Percentiles rank a stretch among this genome's conserved stretches.
These are phyloP conservation scores for Wickerhamiella siamensis DNA, from an alignment of 805 yeast genomes.

Conservation along the genomic window DNA sequence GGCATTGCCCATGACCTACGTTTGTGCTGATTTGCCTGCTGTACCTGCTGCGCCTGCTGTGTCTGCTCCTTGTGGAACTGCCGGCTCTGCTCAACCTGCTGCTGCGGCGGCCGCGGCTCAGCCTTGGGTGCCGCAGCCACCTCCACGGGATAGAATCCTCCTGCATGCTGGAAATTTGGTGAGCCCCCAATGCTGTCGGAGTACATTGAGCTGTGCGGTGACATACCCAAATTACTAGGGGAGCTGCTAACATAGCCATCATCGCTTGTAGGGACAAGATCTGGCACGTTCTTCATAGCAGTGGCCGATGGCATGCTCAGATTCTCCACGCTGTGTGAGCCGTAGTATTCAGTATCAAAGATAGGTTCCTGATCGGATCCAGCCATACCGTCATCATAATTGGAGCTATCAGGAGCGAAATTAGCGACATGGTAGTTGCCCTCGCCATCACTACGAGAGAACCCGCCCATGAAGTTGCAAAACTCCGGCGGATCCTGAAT, in stretches of 20 bases:
- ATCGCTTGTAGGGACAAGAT: constrained; percentile 1
- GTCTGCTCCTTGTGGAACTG: no score
- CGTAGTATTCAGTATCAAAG: background rate
- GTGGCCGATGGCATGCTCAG: background rate
- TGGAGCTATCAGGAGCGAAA: constrained; percentile 18
- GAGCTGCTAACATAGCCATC: constrained; percentile 11
- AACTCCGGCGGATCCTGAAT: constrained; percentile 47
- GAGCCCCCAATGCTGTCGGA: constrained; percentile 10
- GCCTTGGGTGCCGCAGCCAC: background rate
- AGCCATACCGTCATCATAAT: background rate
- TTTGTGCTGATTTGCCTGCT: constrained; percentile 6
- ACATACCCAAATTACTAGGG: constrained; percentile 13
- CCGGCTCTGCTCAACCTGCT: background rate
- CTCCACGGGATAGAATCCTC: background rate
- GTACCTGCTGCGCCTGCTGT: background rate
- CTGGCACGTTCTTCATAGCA: background rate
- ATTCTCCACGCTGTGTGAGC: background rate
- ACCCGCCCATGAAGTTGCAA: constrained; percentile 42
- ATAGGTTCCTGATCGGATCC: background rate
- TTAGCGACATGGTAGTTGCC: constrained; percentile 24
- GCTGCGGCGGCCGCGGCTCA: background rate
- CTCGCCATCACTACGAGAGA: constrained; percentile 21
- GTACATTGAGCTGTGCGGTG: constrained; percentile 18
- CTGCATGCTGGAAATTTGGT: background rate
- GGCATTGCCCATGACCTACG: constrained; percentile 32